Conservation (phyloP, 768 basidiomycete genomes). For the Lactarius sp. region DNA sequence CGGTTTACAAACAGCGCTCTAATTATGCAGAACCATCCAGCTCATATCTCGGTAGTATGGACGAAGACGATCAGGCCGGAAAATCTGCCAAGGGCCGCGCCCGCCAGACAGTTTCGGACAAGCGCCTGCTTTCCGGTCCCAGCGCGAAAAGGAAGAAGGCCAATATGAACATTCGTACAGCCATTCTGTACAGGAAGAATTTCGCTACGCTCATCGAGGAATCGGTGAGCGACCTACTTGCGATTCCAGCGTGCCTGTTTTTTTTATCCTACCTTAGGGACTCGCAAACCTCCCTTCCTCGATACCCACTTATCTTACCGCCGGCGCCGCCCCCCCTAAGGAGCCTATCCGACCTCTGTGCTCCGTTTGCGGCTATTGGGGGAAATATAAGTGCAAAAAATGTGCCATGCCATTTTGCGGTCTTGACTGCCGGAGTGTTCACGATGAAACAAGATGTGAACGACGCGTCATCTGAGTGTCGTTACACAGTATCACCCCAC, state of each 20-base stretch:
- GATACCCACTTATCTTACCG: slow-evolving; percentile 68
- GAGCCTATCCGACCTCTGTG: slow-evolving; percentile 71
- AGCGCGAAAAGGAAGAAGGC: slow-evolving; percentile 70
- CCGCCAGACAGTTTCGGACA: slow-evolving; percentile 76
- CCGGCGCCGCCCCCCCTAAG: slow-evolving; percentile 50
- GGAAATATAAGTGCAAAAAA: slow-evolving; percentile 69
- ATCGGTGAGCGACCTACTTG: slow-evolving; percentile 49
- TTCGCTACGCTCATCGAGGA: slow-evolving; percentile 70
- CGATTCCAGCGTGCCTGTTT: neutral
- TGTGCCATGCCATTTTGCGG: slow-evolving; percentile 78
- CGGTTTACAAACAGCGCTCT: slow-evolving; percentile 48
- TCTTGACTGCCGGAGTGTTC: slow-evolving; percentile 63
- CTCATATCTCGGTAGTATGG: slow-evolving; percentile 37
- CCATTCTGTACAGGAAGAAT: slow-evolving; percentile 79
- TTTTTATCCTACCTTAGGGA: slow-evolving; percentile 39
- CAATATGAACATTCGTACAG: slow-evolving; percentile 73
- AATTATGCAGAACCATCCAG: slow-evolving; percentile 64
- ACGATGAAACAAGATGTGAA: slow-evolving; percentile 79
- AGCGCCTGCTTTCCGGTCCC: slow-evolving; percentile 49
- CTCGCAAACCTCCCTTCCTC: slow-evolving; percentile 48
- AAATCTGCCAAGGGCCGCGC: slow-evolving; percentile 61
- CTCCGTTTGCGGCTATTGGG: slow-evolving; percentile 86
- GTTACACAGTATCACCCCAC: neutral
- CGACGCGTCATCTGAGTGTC: slow-evolving; percentile 51
- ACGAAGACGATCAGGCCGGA: slow-evolving; percentile 43